These are phyloP conservation scores for Fulvia fulva DNA, from an alignment of 2,329 filamentous ascomycete genomes.

Conservation along the genomic window DNA sequence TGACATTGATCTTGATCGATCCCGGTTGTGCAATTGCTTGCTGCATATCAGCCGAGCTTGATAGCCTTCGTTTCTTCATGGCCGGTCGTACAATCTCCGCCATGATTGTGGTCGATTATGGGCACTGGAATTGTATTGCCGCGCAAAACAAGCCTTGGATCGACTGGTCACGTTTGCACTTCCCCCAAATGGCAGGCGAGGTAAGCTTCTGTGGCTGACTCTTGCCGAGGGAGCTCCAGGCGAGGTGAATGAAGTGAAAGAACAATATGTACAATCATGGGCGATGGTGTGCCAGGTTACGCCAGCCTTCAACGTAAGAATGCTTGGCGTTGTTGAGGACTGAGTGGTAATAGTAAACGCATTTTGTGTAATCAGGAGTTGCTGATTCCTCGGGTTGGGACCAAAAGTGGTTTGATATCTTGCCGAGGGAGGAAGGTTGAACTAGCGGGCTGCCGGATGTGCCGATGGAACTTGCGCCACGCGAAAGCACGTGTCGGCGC, in stretches of 20 bases:
- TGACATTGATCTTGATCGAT: conserved; percentile 88
- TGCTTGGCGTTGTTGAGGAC: not conserved
- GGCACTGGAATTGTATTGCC: not conserved
- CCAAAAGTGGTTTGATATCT: not conserved
- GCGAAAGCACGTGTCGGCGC: not conserved
- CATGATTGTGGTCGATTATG: not conserved
- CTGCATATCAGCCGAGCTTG: conserved; percentile 42
- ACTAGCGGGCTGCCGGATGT: not conserved
- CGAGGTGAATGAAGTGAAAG: not conserved
- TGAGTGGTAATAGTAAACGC: conserved; percentile 2
- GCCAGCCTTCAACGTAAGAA: not conserved
- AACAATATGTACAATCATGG: not conserved
- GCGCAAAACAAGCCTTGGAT: not conserved
- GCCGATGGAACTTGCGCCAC: not conserved
- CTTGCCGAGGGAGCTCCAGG: not conserved
- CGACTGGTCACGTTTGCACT: not conserved
- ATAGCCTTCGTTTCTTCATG: conserved; percentile 23
- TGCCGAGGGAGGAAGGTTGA: not conserved
- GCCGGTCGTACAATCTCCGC: conserved; percentile 1
- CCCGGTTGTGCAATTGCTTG: conserved; percentile 57
- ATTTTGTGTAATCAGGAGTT: not conserved
- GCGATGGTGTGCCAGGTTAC: not conserved
- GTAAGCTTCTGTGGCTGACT: not conserved
- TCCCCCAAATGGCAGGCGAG: not conserved
- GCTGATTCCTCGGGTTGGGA: not conserved